Base-by-base conservation (phyloP, 108 stramenopile genomes). In the Chaetoceros tenuissimus region DNA sequence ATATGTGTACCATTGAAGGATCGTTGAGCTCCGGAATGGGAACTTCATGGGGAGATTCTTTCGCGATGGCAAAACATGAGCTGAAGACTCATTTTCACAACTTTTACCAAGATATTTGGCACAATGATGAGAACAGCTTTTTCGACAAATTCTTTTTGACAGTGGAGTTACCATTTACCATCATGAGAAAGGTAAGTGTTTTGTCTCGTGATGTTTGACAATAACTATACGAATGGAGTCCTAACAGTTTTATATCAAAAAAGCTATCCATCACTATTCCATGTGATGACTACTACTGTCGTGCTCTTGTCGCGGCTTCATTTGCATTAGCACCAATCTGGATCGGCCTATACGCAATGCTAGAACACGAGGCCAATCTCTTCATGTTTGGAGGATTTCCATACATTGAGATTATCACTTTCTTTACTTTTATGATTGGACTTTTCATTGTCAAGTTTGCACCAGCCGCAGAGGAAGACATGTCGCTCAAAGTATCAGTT, bases 281-380 rank as follows among this genome's bases (percentile, higher is more conserved):
- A 7, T 93, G 92, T 49, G 92, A 93, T 55, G 92, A 87, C 13
- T 89, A 87, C 56, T 94, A 94, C 57, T 77, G 73, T 25, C 78
- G 89, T 29, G 81, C 72, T 21, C 54, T 89, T 30, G 74, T 94
- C 22, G 85, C 85, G 3, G 59, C 88, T 0, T 89, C 89, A 17
- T 21, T 87, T 7, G 72, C 69, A 0, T 47, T 91, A 7, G 85
- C 85, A 21, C 89, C 89, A 3, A 1, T 79, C 18, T 94, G 89
- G 89, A 52, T 94, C 29, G 72, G 66, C 24, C 66, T 71, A 40
- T 94, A 94, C 54, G 55, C 75, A 17, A 68, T 46, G 49, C 64
- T 56, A 21, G 77, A 75, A 52, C 79, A 84, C 49, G 82, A 63
- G 0, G 46, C 73, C 53, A 71, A 80, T 23, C 44, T 71, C 29